phyloP scores from a whole-genome alignment of 768 basidiomycete genomes.

The Sistotremastrum suecicum region DNA sequence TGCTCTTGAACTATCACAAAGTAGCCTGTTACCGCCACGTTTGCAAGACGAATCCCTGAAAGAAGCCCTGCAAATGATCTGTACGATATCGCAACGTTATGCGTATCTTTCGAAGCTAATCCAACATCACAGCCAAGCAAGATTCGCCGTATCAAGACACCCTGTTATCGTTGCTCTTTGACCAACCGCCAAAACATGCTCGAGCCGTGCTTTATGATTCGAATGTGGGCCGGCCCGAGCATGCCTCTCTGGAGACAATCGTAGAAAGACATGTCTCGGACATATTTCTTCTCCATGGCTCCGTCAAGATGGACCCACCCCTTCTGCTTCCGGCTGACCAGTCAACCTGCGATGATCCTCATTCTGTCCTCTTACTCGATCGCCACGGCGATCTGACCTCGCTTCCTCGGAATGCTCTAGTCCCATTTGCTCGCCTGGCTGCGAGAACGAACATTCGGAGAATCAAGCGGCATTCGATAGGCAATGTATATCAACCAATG shows the following conservation, averaged over 20 bases:
- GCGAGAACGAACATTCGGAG: constrained; percentile 47
- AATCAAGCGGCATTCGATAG: constrained; percentile 75
- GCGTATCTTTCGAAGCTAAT: neutral
- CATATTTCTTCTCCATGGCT: constrained; percentile 82
- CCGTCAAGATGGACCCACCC: constrained; percentile 76
- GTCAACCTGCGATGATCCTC: constrained; percentile 40
- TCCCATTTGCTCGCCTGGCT: constrained; percentile 75
- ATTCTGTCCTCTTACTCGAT: constrained; percentile 65
- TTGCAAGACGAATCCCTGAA: constrained; percentile 82
- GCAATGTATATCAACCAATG: constrained; percentile 60
- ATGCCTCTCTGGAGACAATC: constrained; percentile 54
- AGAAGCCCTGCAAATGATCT: constrained; percentile 61
- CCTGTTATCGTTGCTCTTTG: constrained; percentile 67
- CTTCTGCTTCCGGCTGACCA: constrained; percentile 64
- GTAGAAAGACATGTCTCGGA: constrained; percentile 64
- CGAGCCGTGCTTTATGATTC: constrained; percentile 64
- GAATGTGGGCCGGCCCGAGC: constrained; percentile 52
- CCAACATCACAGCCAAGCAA: constrained; percentile 40
- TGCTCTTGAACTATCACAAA: constrained; percentile 73
- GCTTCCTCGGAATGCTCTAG: constrained; percentile 56
- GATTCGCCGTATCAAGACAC: constrained; percentile 73
- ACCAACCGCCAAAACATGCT: constrained; percentile 47
- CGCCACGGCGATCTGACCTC: constrained; percentile 62
- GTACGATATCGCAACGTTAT: constrained; percentile 23
- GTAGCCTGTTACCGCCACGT: constrained; percentile 56